Conservation (phyloP, 768 basidiomycete species). For the Leucosporidium yakuticum region DNA sequence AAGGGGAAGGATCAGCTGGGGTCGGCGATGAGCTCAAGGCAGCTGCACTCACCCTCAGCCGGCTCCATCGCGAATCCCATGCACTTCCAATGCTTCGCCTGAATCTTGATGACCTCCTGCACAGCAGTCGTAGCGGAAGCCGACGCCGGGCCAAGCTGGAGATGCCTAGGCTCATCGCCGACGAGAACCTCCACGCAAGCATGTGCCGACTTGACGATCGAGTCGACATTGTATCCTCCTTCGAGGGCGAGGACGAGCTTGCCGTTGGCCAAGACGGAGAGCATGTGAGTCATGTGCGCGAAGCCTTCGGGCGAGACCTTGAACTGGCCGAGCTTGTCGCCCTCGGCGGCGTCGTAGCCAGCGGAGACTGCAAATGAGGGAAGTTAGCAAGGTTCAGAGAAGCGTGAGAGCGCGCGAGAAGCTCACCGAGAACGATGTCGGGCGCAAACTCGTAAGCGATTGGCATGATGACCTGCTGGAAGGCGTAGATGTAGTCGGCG, state of each 20-base stretch:
- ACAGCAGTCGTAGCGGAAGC: conserved; percentile 82
- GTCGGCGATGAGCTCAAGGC: neutral
- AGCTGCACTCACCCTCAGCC: conserved; percentile 55
- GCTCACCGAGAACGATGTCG: conserved; percentile 86
- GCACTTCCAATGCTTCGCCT: conserved; percentile 85
- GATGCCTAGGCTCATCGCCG: conserved; percentile 73
- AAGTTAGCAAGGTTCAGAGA: neutral
- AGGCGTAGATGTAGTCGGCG: conserved; percentile 93
- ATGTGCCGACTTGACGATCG: conserved; percentile 77
- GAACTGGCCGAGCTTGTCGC: conserved; percentile 87
- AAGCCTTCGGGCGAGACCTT: conserved; percentile 85
- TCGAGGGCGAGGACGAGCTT: conserved; percentile 88
- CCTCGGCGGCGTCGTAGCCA: conserved; percentile 92
- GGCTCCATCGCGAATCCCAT: conserved; percentile 79
- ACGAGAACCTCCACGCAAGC: conserved; percentile 84
- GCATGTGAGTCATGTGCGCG: conserved; percentile 98
- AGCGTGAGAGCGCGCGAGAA: conserved; percentile 12
- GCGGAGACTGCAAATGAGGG: conserved; percentile 68
- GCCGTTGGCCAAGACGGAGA: conserved; percentile 77
- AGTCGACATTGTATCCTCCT: conserved; percentile 92
- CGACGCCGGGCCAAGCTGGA: conserved; percentile 63
- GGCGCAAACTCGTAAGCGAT: conserved; percentile 95
- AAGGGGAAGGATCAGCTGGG: neutral
- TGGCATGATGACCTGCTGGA: conserved; percentile 92
- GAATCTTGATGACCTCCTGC: conserved; percentile 76